Base-by-base conservation (phyloP, 306 rosid genomes). In the Malus fusca region DNA sequence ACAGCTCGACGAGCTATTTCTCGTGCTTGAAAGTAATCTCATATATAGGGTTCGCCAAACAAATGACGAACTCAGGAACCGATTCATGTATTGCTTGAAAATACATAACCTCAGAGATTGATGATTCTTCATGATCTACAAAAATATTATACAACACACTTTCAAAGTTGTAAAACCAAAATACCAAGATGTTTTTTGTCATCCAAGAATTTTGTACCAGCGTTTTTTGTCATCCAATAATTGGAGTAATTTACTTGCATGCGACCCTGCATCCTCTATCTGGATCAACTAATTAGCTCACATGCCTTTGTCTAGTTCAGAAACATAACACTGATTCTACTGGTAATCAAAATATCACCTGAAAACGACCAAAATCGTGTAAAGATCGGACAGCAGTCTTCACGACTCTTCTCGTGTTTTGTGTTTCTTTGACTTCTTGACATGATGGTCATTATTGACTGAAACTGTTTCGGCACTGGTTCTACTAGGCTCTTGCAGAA, bases 361-460 rank as follows among this genome's bases (percentile, higher is more conserved):
- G 63, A 55, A 71, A 71, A 46, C 35, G 13, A 19, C 11, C 0
- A 69, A 15, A 17, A 69, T 69, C 65, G 13, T 11, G 60, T 17
- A 26, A 18, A 22, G 18, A 8, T 17, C 42, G 22, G 14, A 33
- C n/a, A 33, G 21, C n/a, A 55, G 44, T 58, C 76, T 73, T 23
- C 55, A 37, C 10, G 68, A 37, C 42, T 40, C 68, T 73, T 59
- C 46, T 30, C 68, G 43, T 40, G 33, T 26, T 31, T 18, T 74
- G 77, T 74, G 44, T 46, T 61, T 74, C 69, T 61, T 74, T 19
- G 77, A 74, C 58, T 60, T 73, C 69, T 62, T 61, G 60, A 74
- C n/a, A 61, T 6, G 30, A 37, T 60, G 69, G 14, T 74, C 69
- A 61, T 5, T 72, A 73, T 17, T 19, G 5, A 6, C 5, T 61